Percentiles rank a stretch among this genome's conserved stretches.
Conservation (phyloP, 352 stramenopile genomes). For the Phytophthora kernoviae region DNA sequence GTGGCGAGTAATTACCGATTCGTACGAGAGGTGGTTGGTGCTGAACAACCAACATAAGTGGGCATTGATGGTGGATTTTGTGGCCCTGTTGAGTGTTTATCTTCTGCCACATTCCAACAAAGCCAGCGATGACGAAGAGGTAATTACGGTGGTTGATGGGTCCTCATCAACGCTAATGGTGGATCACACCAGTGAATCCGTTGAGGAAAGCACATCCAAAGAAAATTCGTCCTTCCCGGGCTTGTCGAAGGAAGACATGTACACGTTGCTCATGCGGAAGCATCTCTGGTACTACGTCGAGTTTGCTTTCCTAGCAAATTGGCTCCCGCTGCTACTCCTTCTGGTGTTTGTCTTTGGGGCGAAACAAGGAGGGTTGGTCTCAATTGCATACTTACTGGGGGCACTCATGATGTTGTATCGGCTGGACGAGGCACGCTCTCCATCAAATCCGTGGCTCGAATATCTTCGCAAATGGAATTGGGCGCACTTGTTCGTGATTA, state of each 20-base stretch:
- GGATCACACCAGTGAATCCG: slow-evolving; percentile 1
- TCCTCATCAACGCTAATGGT: slow-evolving; percentile 20
- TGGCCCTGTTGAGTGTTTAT: slow-evolving; percentile 69
- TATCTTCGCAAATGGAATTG: slow-evolving; percentile 84
- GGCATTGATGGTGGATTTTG: slow-evolving; percentile 77
- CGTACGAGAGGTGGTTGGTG: slow-evolving; percentile 70
- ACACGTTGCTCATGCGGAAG: slow-evolving; percentile 60
- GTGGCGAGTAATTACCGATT: slow-evolving; percentile 58
- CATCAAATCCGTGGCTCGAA: slow-evolving; percentile 68
- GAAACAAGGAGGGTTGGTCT: slow-evolving; percentile 71
- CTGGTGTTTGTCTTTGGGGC: slow-evolving; percentile 78
- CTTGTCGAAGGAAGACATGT: slow-evolving; percentile 48
- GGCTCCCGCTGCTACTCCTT: slow-evolving; percentile 73
- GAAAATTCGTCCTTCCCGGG: slow-evolving; percentile 5
- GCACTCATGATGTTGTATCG: slow-evolving; percentile 81
- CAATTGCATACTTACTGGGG: slow-evolving; percentile 72
- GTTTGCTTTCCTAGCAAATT: slow-evolving; percentile 63
- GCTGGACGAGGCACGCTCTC: slow-evolving; percentile 68
- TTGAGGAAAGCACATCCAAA: slow-evolving; percentile 13
- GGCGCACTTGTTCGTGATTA: slow-evolving; percentile 80
- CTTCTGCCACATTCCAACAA: slow-evolving; percentile 67
- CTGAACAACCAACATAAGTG: slow-evolving; percentile 79
- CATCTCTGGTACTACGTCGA: slow-evolving; percentile 76
- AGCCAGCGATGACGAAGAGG: slow-evolving; percentile 30
- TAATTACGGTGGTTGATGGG: slow-evolving; percentile 38